These are phyloP conservation scores for Coccomyxa sp. DNA, from an alignment of 139 green algal genomes.

Conservation along the genomic window DNA sequence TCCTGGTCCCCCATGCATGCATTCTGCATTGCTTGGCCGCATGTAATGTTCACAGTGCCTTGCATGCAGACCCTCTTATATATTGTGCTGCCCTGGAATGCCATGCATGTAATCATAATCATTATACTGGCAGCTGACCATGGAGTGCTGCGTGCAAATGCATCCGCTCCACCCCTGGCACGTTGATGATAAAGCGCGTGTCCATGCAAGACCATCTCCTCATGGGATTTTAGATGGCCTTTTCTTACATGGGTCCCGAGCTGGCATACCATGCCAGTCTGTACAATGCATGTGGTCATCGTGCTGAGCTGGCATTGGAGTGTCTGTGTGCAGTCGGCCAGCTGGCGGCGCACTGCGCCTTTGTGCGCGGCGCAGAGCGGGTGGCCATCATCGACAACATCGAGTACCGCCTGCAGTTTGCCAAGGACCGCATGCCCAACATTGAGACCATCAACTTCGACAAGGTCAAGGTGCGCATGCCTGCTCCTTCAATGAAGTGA, in stretches of 20 bases:
- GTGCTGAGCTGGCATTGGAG: background rate
- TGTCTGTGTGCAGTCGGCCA: conserved; percentile 45
- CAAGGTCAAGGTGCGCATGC: conserved; percentile 15
- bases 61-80: background rate
- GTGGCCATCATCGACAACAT: conserved; percentile 57
- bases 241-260: too few relatives aligned
- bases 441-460: conserved; percentile 59
- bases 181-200: background rate
- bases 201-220: background rate
- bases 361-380: conserved; percentile 27
- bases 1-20: conserved; percentile 2
- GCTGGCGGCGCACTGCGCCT: conserved; percentile 56
- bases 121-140: background rate
- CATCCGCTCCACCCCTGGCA: background rate
- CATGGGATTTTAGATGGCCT: background rate
- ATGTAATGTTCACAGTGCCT: background rate
- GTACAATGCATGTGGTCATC: background rate
- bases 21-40: conserved; percentile 9
- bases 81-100: background rate
- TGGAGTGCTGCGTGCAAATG: background rate
- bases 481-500: background rate
- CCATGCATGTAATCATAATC: background rate
- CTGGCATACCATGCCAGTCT: background rate
- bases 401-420: conserved; percentile 58
- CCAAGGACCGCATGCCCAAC: conserved; percentile 14